Evolutionary conservation across 345 rosid species (phyloP).

Genomic region (Excoecaria cochinchinensis): DNA sequence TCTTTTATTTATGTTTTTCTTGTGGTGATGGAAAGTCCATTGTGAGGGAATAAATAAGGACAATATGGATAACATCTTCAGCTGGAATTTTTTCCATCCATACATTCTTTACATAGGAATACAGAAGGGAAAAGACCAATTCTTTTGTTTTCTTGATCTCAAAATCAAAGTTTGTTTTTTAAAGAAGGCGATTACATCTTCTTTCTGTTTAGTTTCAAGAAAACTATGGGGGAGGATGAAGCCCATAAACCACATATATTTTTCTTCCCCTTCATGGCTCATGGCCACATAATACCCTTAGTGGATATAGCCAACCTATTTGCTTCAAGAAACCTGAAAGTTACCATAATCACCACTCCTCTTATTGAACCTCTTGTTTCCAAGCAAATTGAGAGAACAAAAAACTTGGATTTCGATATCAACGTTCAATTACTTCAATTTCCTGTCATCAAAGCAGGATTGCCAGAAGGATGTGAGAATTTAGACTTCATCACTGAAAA

Average conservation of each 20-base stretch:
- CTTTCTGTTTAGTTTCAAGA: too few relatives aligned
- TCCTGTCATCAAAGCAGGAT: conserved; percentile 41
- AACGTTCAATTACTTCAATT: conserved; percentile 34
- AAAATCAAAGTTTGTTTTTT: too few relatives aligned
- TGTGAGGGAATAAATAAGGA: too few relatives aligned
- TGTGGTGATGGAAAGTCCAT: too few relatives aligned
- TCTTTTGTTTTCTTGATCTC: too few relatives aligned
- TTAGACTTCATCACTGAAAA: background rate
- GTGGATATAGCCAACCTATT: conserved; percentile 57
- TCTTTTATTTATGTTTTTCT: too few relatives aligned
- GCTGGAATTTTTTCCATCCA: too few relatives aligned
- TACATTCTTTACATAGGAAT: too few relatives aligned
- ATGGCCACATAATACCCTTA: conserved; percentile 55
- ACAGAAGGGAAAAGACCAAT: too few relatives aligned
- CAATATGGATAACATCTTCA: too few relatives aligned
- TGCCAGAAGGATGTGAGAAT: conserved; percentile 21
- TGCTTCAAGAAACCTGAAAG: conserved; percentile 37
- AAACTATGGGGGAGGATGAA: background rate
- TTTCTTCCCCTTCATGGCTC: conserved; percentile 52
- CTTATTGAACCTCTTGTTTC: conserved; percentile 28
- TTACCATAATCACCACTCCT: conserved; percentile 51
- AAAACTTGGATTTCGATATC: conserved; percentile 29
- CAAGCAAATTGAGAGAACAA: conserved; percentile 28
- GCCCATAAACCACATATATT: conserved; percentile 9
- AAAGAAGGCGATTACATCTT: too few relatives aligned